Conservation (phyloP, 768 basidiomycete genomes). For the Macrolepiota albuminosa region DNA sequence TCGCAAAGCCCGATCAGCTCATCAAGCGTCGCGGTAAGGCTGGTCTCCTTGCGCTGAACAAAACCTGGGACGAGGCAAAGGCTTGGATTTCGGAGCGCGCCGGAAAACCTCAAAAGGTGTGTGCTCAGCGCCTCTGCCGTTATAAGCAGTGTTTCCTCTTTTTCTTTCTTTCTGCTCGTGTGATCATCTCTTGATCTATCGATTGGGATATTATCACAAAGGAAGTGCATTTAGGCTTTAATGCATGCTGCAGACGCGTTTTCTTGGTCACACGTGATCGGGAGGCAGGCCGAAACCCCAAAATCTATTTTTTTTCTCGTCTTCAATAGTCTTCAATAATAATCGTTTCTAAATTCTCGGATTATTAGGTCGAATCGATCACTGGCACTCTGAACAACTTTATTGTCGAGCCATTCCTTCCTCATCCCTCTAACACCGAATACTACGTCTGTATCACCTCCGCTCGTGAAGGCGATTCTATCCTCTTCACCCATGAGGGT, state of each 20-base stretch:
- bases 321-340: background rate
- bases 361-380: slow-evolving; percentile 77
- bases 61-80: slow-evolving; percentile 83
- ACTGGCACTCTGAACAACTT: slow-evolving; percentile 97
- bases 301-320: background rate
- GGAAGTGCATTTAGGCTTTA: slow-evolving; percentile 7
- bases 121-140: slow-evolving; percentile 21
- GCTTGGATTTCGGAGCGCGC: slow-evolving; percentile 85
- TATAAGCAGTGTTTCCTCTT: background rate
- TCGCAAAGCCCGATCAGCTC: slow-evolving; percentile 96
- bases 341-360: slow-evolving; percentile 1
- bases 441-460: slow-evolving; percentile 99
- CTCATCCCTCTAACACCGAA: slow-evolving; percentile 89
- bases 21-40: slow-evolving; percentile 99
- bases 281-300: background rate
- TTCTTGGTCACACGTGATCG: slow-evolving; percentile 23
- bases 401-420: slow-evolving; percentile 98
- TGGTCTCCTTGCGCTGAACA: slow-evolving; percentile 92
- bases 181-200: slow-evolving; percentile 5
- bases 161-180: background rate
- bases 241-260: slow-evolving; percentile 16
- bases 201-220: slow-evolving; percentile 10
- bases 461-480: slow-evolving; percentile 87
- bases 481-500: slow-evolving; percentile 98
- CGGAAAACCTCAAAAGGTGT: slow-evolving; percentile 87